phyloP scores from a whole-genome alignment of 495 filamentous ascomycete species.

The Oidiodendron maius region DNA sequence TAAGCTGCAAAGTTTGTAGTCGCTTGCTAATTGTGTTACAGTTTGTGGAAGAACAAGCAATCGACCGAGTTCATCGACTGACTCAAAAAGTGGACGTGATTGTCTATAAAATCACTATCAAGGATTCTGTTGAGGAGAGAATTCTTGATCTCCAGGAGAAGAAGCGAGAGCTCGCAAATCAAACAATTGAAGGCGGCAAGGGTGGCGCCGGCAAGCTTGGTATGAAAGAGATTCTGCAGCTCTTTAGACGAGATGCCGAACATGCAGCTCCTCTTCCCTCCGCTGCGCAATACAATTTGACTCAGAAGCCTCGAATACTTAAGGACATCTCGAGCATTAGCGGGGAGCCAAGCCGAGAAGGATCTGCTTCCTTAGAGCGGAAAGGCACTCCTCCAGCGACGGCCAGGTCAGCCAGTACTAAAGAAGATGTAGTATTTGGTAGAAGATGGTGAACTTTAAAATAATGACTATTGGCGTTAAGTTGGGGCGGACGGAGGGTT shows the following conservation, averaged over 20 bases:
- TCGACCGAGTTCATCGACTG: constrained; percentile 93
- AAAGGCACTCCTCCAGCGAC: constrained; percentile 7
- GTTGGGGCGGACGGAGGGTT: background rate
- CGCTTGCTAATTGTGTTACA: constrained; percentile 29
- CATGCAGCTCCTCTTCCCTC: constrained; percentile 7
- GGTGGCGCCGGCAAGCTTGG: constrained; percentile 68
- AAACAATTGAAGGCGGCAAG: constrained; percentile 69
- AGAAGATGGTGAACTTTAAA: constrained; percentile 18
- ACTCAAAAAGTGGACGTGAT: constrained; percentile 92
- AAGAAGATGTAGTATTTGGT: constrained; percentile 21
- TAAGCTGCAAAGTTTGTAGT: constrained; percentile 12
- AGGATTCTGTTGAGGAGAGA: constrained; percentile 79
- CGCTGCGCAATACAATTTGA: constrained; percentile 12
- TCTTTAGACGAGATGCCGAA: constrained; percentile 79
- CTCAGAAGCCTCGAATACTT: constrained; percentile 15
- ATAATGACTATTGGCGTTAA: background rate
- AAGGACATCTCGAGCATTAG: constrained; percentile 10
- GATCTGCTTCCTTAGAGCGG: background rate
- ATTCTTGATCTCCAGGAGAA: constrained; percentile 89
- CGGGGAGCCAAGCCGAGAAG: constrained; percentile 1
- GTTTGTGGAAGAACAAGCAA: constrained; percentile 98
- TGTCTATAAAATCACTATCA: constrained; percentile 88
- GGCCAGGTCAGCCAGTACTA: background rate
- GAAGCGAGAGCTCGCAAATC: constrained; percentile 80
- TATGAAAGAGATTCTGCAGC: constrained; percentile 86